Base-by-base conservation (phyloP, 306 rosid genomes). In the Corylus heterophylla region DNA sequence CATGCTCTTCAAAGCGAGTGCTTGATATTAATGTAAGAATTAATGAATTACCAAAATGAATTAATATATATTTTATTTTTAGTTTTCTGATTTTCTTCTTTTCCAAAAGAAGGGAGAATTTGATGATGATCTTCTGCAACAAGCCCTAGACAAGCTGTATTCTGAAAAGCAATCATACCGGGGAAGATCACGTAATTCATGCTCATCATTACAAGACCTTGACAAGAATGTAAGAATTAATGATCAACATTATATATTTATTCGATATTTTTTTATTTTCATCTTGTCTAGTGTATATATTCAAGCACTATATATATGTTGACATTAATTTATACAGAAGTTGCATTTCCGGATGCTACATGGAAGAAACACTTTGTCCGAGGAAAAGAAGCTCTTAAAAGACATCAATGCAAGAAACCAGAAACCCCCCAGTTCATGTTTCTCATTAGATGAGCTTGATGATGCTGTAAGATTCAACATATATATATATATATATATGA, bases 331-430 rank as follows among this genome's bases (percentile, higher is more conserved):
- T 45, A 25, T 55, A 42, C 78, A 86, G 87, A 83, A 78, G 55
- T 69, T 78, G 73, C 29, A 77, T 44, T 78, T 80, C 52, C 67
- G 39, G 75, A 73, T 86, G 76, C 61, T 17, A 8, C 85, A 83
- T 71, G 84, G 80, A 25, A 22, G 67, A 9, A 66, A 69, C 54
- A 83, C 29, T 37, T 74, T 78, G 81, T 68, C 64, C 0, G 64
- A 75, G 67, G 89, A 86, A 82, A 86, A 80, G n/a, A 42, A n/a
- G 37, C 81, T 83, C 25, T 27, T 81, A 7, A 75, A 70, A 56
- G 82, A 81, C 52, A 59, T 79, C 70, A 82, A 45, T 13, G 74
- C n/a, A 64, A 76, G 63, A 68, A 69, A 14, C 63, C 39, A 66
- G 76, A 66, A 69, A 18, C 29, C 69, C 39, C 11, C 12, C 12